Percentiles rank a stretch among this genome's conserved stretches.
Conservation (phyloP, 2,329 filamentous ascomycete species). For the Akanthomyces lecanii region DNA sequence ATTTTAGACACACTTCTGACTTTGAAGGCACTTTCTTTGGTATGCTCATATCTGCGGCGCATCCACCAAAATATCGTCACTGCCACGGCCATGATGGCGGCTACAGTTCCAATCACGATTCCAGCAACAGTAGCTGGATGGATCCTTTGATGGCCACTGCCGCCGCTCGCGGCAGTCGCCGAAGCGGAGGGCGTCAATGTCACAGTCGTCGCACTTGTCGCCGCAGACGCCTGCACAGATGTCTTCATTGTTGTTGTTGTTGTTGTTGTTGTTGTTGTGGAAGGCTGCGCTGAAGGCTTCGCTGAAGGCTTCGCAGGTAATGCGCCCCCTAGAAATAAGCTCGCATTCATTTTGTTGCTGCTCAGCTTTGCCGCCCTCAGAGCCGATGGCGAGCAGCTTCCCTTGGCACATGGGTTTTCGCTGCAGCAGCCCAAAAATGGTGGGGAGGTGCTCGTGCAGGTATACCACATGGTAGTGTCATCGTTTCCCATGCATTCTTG, state of each 20-base stretch:
- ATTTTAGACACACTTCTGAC: not conserved
- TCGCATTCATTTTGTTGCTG: slow-evolving; percentile 15
- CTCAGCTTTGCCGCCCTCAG: slow-evolving; percentile 27
- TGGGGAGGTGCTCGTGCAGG: slow-evolving; percentile 27
- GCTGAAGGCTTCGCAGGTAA: not conserved
- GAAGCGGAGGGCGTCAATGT: not conserved
- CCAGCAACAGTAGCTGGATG: slow-evolving; percentile 20
- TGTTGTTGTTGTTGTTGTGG: not conserved
- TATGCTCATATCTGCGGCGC: not conserved
- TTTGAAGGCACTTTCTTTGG: not conserved
- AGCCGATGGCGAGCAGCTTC: slow-evolving; percentile 24
- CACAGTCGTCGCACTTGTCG: not conserved
- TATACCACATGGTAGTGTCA: slow-evolving; percentile 29
- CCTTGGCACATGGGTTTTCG: slow-evolving; percentile 22
- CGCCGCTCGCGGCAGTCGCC: not conserved
- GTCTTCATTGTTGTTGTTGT: not conserved
- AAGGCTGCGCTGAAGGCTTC: not conserved
- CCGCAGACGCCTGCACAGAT: not conserved
- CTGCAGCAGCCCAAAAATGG: slow-evolving; percentile 39
- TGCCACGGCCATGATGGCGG: slow-evolving; percentile 9
- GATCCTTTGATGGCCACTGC: slow-evolving; percentile 4
- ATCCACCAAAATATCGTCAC: slow-evolving; percentile 6
- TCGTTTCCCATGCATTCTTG: slow-evolving; percentile 30
- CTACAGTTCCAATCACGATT: slow-evolving; percentile 21
- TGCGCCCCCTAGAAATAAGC: not conserved